phyloP scores from a whole-genome alignment of 495 filamentous ascomycete species.

The Tuber brumale region DNA sequence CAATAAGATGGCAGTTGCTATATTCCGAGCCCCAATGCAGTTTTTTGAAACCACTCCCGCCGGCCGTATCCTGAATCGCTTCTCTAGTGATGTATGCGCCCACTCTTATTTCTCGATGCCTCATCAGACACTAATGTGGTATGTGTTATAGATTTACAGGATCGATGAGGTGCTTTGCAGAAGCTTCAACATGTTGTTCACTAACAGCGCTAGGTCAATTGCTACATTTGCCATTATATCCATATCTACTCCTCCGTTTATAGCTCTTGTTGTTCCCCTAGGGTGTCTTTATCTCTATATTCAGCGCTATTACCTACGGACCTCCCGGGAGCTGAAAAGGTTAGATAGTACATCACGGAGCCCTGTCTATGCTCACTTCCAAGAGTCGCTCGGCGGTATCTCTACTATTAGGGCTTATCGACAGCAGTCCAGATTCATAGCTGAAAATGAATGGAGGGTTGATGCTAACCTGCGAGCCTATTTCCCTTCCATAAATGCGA shows the following conservation, averaged over 20 bases:
- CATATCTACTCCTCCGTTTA: constrained; percentile 69
- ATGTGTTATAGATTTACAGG: constrained; percentile 68
- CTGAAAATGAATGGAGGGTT: constrained; percentile 96
- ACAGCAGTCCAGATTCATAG: constrained; percentile 76
- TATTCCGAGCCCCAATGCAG: constrained; percentile 96
- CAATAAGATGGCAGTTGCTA: constrained; percentile 95
- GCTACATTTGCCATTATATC: constrained; percentile 87
- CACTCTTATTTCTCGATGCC: constrained; percentile 26
- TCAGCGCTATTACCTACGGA: constrained; percentile 93
- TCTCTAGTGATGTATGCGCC: constrained; percentile 59
- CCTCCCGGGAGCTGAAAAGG: constrained; percentile 91
- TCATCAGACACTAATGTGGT: constrained; percentile 36
- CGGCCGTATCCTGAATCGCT: constrained; percentile 91
- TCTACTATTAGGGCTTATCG: constrained; percentile 96
- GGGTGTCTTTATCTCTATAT: constrained; percentile 80
- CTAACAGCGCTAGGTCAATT: constrained; percentile 72
- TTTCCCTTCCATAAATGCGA: constrained; percentile 93
- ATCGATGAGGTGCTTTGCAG: constrained; percentile 92
- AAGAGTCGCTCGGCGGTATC: constrained; percentile 90
- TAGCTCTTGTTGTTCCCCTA: constrained; percentile 73
- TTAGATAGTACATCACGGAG: constrained; percentile 91
- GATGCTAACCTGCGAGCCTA: constrained; percentile 93
- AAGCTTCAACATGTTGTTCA: constrained; percentile 90
- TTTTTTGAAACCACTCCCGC: constrained; percentile 99
- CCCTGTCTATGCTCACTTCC: constrained; percentile 97